Base-by-base conservation (phyloP, 352 stramenopile genomes). In the Globisporangium spiculum region DNA sequence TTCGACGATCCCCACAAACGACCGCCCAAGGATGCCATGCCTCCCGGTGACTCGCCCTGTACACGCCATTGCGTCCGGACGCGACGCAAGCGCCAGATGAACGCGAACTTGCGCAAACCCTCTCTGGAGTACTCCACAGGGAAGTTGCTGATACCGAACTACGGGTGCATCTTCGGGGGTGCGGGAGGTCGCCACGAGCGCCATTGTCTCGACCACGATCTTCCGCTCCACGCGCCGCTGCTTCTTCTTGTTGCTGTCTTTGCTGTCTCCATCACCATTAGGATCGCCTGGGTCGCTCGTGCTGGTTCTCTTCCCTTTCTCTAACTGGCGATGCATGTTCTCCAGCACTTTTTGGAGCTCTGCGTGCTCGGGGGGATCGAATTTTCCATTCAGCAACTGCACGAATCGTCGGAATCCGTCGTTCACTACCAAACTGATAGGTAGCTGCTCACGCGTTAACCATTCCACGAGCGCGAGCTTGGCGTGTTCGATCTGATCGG, bases 361-460 rank as follows among this genome's bases (percentile, higher is more conserved):
- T 18, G 68, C 66, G 36, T 60, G 52, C 38, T 73, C 66, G 1
- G 79, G 70, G 10, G 72, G 63, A 41, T 50, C 59, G 54, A 84
- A 85, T 5, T 74, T 67, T 14, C 48, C 68, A 52, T 85, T 85
- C 10, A 88, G 70, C 8, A 63, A 63, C 24, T 74, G 63, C 0
- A 83, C 44, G 24, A 88, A 86, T 30, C 66, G 68, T 0, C 66
- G 69, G 24, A 88, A 88, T 27, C 67, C 66, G 14, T 71, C 61
- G 12, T 70, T 84, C 1, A 83, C 73, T 8, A 88, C 70, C 46
- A 86, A 32, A 2, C 74, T 63, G 1, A 86, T 62, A 3, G 80
- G 76, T 36, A 88, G 65, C 44, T 84, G 72, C 38, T 88, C 80
- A 22, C 76, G 67, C 18, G 75, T 68, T 30, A 88, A 71, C 80